Percentiles rank a stretch among this genome's conserved stretches.
Evolutionary conservation across 2,329 filamentous ascomycete species (phyloP).

Genomic region (Mariannaea elegans): DNA sequence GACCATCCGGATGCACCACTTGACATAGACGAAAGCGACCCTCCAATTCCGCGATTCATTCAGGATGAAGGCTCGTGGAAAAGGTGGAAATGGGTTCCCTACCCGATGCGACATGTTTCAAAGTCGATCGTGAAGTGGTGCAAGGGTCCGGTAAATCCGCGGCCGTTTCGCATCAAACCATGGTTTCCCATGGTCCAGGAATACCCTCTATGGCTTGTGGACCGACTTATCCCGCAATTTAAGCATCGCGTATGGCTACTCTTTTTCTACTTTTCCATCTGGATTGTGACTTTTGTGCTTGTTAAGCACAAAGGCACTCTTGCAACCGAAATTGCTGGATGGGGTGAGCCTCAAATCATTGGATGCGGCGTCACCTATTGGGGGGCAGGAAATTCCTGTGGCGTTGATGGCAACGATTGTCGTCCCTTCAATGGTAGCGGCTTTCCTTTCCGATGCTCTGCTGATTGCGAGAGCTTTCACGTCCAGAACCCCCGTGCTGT

Average conservation of each 20-base stretch:
- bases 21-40: constrained; percentile 51
- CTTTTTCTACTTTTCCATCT: constrained; percentile 68
- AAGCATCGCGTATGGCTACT: constrained; percentile 68
- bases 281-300: constrained; percentile 75
- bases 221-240: constrained; percentile 67
- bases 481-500: constrained; percentile 79
- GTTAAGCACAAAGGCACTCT: constrained; percentile 71
- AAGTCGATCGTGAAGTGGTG: constrained; percentile 59
- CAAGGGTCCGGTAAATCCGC: constrained; percentile 63
- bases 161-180: constrained; percentile 59
- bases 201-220: constrained; percentile 70
- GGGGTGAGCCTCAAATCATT: constrained; percentile 72
- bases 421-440: constrained; percentile 76
- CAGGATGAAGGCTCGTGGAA: constrained; percentile 61
- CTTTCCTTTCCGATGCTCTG: constrained; percentile 79
- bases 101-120: constrained; percentile 58
- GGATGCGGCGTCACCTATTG: constrained; percentile 76
- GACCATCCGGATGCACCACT: constrained; percentile 56
- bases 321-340: constrained; percentile 70
- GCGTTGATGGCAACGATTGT: constrained; percentile 77
- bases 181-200: constrained; percentile 74
- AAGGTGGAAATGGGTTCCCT: constrained; percentile 67
- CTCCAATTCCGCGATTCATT: constrained; percentile 67
- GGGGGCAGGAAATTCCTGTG: constrained; percentile 75
- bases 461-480: constrained; percentile 72